Percentiles rank a stretch among this genome's conserved stretches.
Evolutionary conservation across 1,284 basidiomycete genomes (phyloP).

Genomic region (Sphaerobolus stellatus): DNA sequence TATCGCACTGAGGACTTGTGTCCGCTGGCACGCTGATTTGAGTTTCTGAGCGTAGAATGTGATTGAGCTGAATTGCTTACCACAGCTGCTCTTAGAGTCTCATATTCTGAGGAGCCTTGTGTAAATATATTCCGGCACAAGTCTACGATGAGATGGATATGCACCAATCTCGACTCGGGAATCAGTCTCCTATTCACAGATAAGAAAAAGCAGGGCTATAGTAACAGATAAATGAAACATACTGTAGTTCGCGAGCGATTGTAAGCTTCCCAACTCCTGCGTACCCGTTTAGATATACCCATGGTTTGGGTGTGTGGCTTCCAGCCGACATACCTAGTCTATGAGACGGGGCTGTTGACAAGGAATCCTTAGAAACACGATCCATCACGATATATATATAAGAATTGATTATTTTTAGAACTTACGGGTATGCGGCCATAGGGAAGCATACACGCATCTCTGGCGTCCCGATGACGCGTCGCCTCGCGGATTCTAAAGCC

Average conservation of each 20-base stretch:
- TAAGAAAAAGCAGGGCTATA: too few species aligned
- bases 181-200: constrained; percentile 2
- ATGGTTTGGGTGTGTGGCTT: too few species aligned
- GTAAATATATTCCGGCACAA: background rate
- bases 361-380: too few species aligned
- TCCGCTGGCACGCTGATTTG: background rate
- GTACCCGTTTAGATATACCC: constrained; percentile 1
- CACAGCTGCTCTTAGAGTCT: background rate
- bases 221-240: background rate
- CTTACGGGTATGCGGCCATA: too few species aligned
- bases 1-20: background rate
- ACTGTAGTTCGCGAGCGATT: constrained; percentile 1
- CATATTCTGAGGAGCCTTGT: constrained; percentile 1
- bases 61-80: background rate
- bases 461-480: too few species aligned
- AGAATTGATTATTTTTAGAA: too few species aligned
- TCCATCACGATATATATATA: too few species aligned
- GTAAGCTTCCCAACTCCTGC: constrained; percentile 8
- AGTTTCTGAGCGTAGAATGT: background rate
- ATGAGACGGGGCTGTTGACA: too few species aligned
- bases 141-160: constrained; percentile 6
- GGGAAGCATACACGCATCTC: too few species aligned
- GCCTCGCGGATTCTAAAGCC: too few species aligned
- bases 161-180: background rate
- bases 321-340: too few species aligned